Percentiles rank a stretch among this genome's conserved stretches.
Conservation (phyloP, 139 green algal genomes). For the Deuterostichococcus epilithicus region DNA sequence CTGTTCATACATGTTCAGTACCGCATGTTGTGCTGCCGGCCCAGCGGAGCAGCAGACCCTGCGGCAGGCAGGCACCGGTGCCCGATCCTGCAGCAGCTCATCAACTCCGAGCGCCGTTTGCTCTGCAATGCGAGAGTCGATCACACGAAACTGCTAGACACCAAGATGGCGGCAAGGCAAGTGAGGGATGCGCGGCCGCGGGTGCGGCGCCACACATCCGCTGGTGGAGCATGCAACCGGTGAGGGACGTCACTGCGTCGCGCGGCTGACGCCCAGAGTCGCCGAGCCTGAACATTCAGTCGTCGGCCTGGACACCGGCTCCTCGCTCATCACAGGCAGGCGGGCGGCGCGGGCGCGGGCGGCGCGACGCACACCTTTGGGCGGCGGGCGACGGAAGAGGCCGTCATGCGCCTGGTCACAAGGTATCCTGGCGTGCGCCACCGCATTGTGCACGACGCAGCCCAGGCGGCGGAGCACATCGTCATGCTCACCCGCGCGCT, state of each 20-base stretch:
- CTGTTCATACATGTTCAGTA: too few relatives aligned
- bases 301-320: too few relatives aligned
- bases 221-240: too few relatives aligned
- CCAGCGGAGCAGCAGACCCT: not conserved
- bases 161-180: too few relatives aligned
- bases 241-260: too few relatives aligned
- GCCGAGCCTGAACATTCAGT: too few relatives aligned
- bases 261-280: too few relatives aligned
- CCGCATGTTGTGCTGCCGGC: not conserved
- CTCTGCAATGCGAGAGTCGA: not conserved
- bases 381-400: not conserved
- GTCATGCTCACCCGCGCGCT: conserved; percentile 8
- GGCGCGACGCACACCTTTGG: not conserved
- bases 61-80: too few relatives aligned
- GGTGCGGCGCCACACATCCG: too few relatives aligned
- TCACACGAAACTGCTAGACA: too few relatives aligned
- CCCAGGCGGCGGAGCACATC: conserved; percentile 10
- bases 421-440: conserved; percentile 14
- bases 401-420: conserved; percentile 6
- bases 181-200: too few relatives aligned
- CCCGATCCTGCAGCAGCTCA: not conserved
- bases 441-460: conserved; percentile 5
- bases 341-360: too few relatives aligned
- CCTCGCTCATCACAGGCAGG: not conserved
- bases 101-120: not conserved